Evolutionary conservation across 495 filamentous ascomycete genomes (phyloP).

Genomic region (Talaromyces ruber): DNA sequence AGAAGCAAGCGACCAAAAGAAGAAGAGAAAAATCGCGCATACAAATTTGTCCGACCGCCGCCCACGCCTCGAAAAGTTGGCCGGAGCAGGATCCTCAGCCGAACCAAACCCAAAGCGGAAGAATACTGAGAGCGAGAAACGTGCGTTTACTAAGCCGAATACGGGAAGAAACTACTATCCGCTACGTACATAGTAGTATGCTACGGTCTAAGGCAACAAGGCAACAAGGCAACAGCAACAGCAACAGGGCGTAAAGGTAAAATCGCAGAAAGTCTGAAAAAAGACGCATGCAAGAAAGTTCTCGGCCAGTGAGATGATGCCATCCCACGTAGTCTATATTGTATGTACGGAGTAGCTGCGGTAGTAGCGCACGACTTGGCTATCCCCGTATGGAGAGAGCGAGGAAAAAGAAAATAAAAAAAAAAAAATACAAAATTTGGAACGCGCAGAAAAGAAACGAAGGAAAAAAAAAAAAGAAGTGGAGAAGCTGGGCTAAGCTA

Average conservation of each 20-base stretch:
- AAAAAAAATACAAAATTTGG: neutral
- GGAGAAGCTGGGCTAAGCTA: neutral
- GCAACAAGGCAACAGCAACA: neutral
- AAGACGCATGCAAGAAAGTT: neutral
- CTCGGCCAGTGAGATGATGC: neutral
- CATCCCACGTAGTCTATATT: neutral
- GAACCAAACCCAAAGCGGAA: neutral
- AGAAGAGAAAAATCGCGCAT: conserved; percentile 4
- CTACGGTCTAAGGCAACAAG: neutral
- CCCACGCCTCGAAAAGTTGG: neutral
- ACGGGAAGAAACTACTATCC: neutral
- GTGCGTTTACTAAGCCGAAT: neutral
- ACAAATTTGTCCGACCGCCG: conserved; percentile 5
- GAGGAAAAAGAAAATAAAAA: neutral
- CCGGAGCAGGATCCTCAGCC: neutral
- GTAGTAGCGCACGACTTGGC: neutral
- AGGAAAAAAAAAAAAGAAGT: neutral
- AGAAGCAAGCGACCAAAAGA: neutral
- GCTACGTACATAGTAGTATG: too few species aligned
- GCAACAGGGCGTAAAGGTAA: too few species aligned
- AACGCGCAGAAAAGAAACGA: neutral
- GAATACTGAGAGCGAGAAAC: neutral
- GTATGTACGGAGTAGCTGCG: too few species aligned
- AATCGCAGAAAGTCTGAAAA: too few species aligned
- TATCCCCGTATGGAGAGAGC: neutral